Evolutionary conservation across 2,329 filamentous ascomycete genomes (phyloP).

Genomic region (Arthrobotrys entomopaga): DNA sequence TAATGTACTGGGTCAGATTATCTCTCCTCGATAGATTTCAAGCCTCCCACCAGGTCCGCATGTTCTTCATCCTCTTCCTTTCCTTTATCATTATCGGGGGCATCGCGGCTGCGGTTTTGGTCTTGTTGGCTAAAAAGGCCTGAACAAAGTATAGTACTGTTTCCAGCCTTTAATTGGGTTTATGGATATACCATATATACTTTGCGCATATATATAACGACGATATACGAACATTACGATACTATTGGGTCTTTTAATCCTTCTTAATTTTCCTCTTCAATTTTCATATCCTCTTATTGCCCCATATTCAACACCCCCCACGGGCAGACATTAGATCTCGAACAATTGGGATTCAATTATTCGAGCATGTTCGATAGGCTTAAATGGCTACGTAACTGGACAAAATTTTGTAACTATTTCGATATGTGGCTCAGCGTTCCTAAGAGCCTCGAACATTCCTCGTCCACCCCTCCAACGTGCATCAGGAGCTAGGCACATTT

Average conservation of each 20-base stretch:
- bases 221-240: constrained; percentile 5
- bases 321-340: background rate
- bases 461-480: too few species aligned
- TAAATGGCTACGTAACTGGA: too few species aligned
- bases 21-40: constrained; percentile 37
- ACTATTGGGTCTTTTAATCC: background rate
- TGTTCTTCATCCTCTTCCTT: constrained; percentile 39
- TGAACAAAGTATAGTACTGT: constrained; percentile 4
- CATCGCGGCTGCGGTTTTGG: constrained; percentile 40
- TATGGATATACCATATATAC: background rate
- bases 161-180: background rate
- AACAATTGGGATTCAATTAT: too few species aligned
- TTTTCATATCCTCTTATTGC: background rate
- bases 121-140: constrained; percentile 44
- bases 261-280: background rate
- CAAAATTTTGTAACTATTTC: too few species aligned
- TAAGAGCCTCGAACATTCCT: too few species aligned
- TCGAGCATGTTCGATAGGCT: too few species aligned
- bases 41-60: constrained; percentile 28
- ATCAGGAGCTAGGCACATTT: too few species aligned
- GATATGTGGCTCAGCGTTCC: too few species aligned
- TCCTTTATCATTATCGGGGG: constrained; percentile 47
- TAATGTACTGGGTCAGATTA: constrained; percentile 14
- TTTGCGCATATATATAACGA: constrained; percentile 3
- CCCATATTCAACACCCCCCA: background rate